Evolutionary conservation across 305 asterid genomes (phyloP), one percentile per base, ranked within the genome.

Genomic region (Solanum chacoense): DNA sequence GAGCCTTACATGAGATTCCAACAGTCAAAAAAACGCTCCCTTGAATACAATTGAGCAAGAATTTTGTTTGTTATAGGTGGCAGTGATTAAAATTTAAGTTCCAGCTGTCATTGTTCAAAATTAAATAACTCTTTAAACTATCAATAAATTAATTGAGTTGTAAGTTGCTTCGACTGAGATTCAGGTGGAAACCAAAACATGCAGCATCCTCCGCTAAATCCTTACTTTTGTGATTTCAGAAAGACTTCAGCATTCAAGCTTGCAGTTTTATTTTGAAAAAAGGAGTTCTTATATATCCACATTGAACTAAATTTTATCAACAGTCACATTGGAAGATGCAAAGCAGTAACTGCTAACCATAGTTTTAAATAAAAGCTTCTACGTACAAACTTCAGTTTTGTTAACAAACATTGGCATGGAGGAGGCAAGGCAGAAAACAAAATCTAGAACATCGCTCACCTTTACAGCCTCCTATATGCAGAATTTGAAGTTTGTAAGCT

Each of bases 381-480:
- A 81, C 3, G 26, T 28, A 45, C 86, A 28, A 81, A 45, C 71
- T 42, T 42, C n/a, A 14, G 28, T 81, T 81, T 35, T 81, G 71
- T 81, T 81, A 29, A 81, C 86, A 29, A 45, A 28, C 40, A 16
- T 80, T 28, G 34, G 24, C 86, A 81, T 45, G 72, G 38, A 45
- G 40, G 40, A 45, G 26, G 35, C 85, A 5, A 45, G 86, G 40
- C 86, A 29, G 40, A 81, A 80, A 83, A 80, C 85, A 42, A 42
- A 83, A 83, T 35, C 20, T 35, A 83, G 86, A 83, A 45, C 20
- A 65, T 88, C 34, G 83, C 93, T 87, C 91, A 96, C 99, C 97
- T 85, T 72, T 88, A 94, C 99, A 97, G 90, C 98, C 96, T 88
- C 98, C 97, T 90, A 97, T 87, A 88, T 96, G 97, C 92, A 96